Evolutionary conservation across 1,284 basidiomycete species (phyloP), one percentile per base, ranked within the genome.

Genomic region (Lignosus rhinocerotis): DNA sequence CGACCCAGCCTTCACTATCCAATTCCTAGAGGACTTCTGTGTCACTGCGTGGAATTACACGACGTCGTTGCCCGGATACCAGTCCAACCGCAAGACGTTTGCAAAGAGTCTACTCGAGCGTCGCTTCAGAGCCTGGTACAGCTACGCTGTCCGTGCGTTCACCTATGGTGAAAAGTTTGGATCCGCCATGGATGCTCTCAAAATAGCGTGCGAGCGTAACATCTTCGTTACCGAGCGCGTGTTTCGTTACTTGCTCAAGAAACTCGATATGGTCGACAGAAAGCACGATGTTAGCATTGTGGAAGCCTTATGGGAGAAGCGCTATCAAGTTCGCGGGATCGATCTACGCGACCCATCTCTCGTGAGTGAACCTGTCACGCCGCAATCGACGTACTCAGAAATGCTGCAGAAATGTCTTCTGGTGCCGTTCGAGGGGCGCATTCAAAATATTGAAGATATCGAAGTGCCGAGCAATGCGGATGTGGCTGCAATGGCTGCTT

Each of bases 21-120:
- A 32, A 14, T 67, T 73, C 46, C 51, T 74, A 12, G 52, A 66
- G 19, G 52, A 67, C n/a, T 59, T 72, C 11, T 55, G 51, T 32
- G 14, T 56, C n/a, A 34, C 59, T 14, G 31, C 48, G 32, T 38
- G 33, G 56, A 46, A 25, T 1, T 53, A 33, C 47, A 31, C 44
- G 14, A 21, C 12, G 2, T 45, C 38, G 14, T 25, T 30, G 25
- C 16, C 21, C 3, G 32, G 11, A 6, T 10, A 30, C 12, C 33
- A 39, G n/a, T 5, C 48, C 14, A 6, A 11, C 36, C 30, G 10
- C 10, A 12, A 47, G 16, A n/a, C 3, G 6, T 17, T 6, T 21
- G 10, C 48, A 8, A 12, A 54, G 2, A 11, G 8, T 14, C 8
- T 42, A 3, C 43, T 36, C 39, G 25, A 36, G 8, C 33, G 11